A percentile compares a stretch with the other conserved stretches of the same genome.
These are phyloP conservation scores for Microglena sp. DNA, from an alignment of 139 green algal genomes.

Conservation along the genomic window DNA sequence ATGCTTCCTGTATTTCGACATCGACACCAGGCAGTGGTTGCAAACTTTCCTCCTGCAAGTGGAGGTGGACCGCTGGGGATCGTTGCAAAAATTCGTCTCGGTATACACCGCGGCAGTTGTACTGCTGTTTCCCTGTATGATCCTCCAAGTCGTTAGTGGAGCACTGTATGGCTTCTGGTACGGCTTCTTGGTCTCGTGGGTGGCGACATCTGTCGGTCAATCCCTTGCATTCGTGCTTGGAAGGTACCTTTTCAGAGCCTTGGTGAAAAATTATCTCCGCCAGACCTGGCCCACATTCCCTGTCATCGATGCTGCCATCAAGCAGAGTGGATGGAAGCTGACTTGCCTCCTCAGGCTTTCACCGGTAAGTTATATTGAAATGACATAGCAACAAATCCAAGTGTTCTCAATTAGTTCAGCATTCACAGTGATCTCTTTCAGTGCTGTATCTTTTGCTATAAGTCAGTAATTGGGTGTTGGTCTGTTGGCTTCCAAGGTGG, in stretches of 20 bases:
- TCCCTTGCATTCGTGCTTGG: constrained; percentile 44
- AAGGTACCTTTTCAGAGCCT: constrained; percentile 36
- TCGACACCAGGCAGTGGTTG: constrained; percentile 3
- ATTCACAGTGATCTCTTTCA: no score
- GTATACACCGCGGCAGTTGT: constrained; percentile 27
- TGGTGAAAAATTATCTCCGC: constrained; percentile 24
- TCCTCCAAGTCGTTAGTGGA: constrained; percentile 33
- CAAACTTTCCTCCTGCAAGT: constrained; percentile 14
- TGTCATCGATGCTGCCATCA: constrained; percentile 32
- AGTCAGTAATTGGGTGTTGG: no score
- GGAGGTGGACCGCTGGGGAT: constrained; percentile 19
- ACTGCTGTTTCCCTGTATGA: constrained; percentile 39
- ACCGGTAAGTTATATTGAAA: no score
- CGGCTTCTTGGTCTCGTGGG: constrained; percentile 33
- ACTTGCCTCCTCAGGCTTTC: constrained; percentile 49
- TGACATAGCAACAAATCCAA: no score
- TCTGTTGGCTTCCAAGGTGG: no score
- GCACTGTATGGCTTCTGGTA: constrained; percentile 35
- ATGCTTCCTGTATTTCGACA: constrained; percentile 4
- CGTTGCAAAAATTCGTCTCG: constrained; percentile 19
- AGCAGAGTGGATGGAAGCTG: constrained; percentile 45
- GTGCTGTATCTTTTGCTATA: no score
- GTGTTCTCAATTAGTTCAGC: no score
- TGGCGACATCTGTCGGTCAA: constrained; percentile 34
- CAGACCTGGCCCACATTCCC: constrained; percentile 13